Evolutionary conservation across 192 early-diverging fungal genomes (phyloP).

Genomic region (Phycomyces blakesleeanus): DNA sequence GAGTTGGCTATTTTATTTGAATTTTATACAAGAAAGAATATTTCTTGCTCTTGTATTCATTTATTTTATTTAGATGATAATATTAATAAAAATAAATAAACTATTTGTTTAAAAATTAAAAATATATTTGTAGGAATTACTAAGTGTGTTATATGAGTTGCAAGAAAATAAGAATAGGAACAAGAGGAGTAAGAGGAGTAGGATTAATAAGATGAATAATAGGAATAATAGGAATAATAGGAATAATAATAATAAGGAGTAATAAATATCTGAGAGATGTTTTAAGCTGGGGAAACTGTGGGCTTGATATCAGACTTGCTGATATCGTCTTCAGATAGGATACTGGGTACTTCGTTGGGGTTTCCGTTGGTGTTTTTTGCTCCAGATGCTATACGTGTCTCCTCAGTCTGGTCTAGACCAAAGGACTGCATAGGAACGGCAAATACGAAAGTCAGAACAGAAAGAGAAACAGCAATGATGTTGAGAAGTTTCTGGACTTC

Average conservation of each 20-base stretch:
- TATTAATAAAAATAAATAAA: too few relatives aligned
- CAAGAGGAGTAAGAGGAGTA: too few relatives aligned
- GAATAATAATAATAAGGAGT: neutral
- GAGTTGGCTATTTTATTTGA: too few relatives aligned
- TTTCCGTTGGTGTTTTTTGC: neutral
- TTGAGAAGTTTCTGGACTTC: conserved; percentile 18
- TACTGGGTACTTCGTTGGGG: neutral
- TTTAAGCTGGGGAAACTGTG: neutral
- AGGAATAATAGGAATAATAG: too few relatives aligned
- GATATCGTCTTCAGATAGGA: neutral
- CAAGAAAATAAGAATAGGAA: too few relatives aligned
- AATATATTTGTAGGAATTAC: too few relatives aligned
- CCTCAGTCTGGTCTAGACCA: conserved; percentile 8
- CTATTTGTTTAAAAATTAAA: too few relatives aligned
- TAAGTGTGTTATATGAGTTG: too few relatives aligned
- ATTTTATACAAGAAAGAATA: too few relatives aligned
- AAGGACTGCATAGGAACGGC: conserved; percentile 21
- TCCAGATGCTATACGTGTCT: neutral
- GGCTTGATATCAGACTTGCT: neutral
- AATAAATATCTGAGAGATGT: neutral
- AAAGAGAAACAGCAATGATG: conserved; percentile 17
- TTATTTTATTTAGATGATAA: too few relatives aligned
- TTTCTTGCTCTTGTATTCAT: too few relatives aligned
- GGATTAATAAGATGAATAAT: too few relatives aligned
- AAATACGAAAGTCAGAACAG: conserved; percentile 13